A percentile compares a stretch with the other conserved stretches of the same genome.
These are phyloP conservation scores for Ascochyta pisi DNA, from an alignment of 2,329 filamentous ascomycete species.

Conservation along the genomic window DNA sequence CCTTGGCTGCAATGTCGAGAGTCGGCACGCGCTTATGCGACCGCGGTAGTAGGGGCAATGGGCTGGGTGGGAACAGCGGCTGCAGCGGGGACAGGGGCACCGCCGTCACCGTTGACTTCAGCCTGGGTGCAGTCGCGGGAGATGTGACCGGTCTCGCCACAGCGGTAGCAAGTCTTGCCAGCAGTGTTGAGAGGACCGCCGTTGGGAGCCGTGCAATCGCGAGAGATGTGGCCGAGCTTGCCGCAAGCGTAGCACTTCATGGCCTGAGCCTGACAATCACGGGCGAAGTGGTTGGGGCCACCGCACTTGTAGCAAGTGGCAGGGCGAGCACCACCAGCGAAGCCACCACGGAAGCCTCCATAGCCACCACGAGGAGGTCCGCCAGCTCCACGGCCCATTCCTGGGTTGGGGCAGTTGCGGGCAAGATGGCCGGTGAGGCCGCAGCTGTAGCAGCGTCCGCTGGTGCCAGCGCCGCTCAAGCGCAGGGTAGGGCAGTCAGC, in stretches of 20 bases:
- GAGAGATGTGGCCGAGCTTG: slow-evolving; percentile 89
- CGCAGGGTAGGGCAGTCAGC: slow-evolving; percentile 98
- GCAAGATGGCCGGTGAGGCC: slow-evolving; percentile 92
- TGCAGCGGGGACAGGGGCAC: slow-evolving; percentile 34
- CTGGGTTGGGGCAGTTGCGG: slow-evolving; percentile 83
- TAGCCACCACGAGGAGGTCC: slow-evolving; percentile 75
- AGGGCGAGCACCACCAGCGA: slow-evolving; percentile 69
- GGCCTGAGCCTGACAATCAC: slow-evolving; percentile 96
- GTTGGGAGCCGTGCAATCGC: slow-evolving; percentile 95
- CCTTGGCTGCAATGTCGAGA: slow-evolving; percentile 5
- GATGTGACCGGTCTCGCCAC: slow-evolving; percentile 94
- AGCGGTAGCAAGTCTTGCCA: slow-evolving; percentile 98
- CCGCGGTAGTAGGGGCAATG: slow-evolving; percentile 51
- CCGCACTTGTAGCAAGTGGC: slow-evolving; percentile 75
- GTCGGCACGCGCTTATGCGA: slow-evolving; percentile 37
- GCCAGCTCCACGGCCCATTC: slow-evolving; percentile 69
- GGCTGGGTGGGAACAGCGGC: slow-evolving; percentile 43
- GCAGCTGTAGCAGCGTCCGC: slow-evolving; percentile 96
- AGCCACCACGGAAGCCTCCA: slow-evolving; percentile 74
- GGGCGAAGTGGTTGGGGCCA: slow-evolving; percentile 95
- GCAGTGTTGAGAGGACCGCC: slow-evolving; percentile 94
- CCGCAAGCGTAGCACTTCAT: slow-evolving; percentile 99
- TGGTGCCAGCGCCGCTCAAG: slow-evolving; percentile 78
- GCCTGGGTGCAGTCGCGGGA: slow-evolving; percentile 92
- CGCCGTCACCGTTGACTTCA: slow-evolving; percentile 56